Evolutionary conservation across 495 filamentous ascomycete species (phyloP), one percentile per base, ranked within the genome.

Genomic region (Achaetomiella virescens): DNA sequence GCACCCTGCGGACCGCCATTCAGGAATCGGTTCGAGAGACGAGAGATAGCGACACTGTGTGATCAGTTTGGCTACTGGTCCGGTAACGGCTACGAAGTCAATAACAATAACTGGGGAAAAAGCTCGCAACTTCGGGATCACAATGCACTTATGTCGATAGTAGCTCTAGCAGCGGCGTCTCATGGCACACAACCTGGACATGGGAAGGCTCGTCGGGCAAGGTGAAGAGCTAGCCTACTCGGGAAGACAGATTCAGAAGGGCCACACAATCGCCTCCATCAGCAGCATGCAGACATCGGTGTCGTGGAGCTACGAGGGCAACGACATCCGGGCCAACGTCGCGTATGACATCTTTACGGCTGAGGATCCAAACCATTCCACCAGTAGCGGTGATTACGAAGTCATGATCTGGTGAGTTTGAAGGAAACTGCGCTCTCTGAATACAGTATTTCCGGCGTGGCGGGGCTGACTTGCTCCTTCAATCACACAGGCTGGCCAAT

Each of bases 281-380:
- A 46, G 22, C 33, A 75, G 62, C 54, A 72, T 78, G 61, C 65
- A 60, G 1, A 74, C 74, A 1, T 48, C 63, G 2, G 70, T 66
- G 6, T 47, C 64, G 38, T 78, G 76, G 76, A 56, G 45, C 48
- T 73, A 77, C 57, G 62, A 63, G 52, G 71, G 65, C 35, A 69
- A 56, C 46, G 60, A 69, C 51, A 65, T 77, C 57, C 59, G 60
- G 10, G 73, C 73, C 15, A 70, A 79, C 60, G 75, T 79, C 10
- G 68, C 75, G 0, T 78, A 78, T 46, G 75, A 78, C 55, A 55
- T 78, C 18, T 79, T 79, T 58, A 79, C 75, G 1, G 69, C 74
- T 0, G 65, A 70, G 5, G 69, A 78, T 56, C 68, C 66, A 12
- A 70, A 75, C 41, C 75, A 78, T 56, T 61, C 50, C n/a, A 78